Evolutionary conservation across 2,329 filamentous ascomycete species (phyloP).

Genomic region (Aspergillus fischeri): DNA sequence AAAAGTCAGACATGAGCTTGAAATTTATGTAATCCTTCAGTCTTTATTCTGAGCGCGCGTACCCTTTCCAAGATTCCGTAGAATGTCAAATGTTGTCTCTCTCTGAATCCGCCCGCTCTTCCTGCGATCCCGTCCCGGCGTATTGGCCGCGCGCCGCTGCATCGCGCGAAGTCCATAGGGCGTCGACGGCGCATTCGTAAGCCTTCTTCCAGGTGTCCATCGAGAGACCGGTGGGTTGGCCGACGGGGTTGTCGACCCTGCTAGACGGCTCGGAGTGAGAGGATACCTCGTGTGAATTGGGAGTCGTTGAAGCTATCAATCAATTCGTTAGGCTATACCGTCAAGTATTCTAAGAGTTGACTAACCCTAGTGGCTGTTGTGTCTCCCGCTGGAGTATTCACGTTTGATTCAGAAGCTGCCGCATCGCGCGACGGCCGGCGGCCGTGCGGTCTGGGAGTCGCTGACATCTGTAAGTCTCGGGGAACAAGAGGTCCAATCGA

Average conservation of each 20-base stretch:
- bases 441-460: slow-evolving; percentile 26
- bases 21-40: not conserved
- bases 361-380: slow-evolving; percentile 26
- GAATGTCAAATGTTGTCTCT: slow-evolving; percentile 53
- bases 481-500: not conserved
- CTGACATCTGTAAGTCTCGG: slow-evolving; percentile 20
- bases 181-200: slow-evolving; percentile 45
- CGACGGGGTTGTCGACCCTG: slow-evolving; percentile 27
- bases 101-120: slow-evolving; percentile 48
- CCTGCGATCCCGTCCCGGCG: slow-evolving; percentile 47
- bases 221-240: slow-evolving; percentile 30
- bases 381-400: slow-evolving; percentile 25
- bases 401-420: slow-evolving; percentile 10
- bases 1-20: slow-evolving; percentile 1
- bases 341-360: not conserved
- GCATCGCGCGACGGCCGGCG: slow-evolving; percentile 24
- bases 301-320: slow-evolving; percentile 31
- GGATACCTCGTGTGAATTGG: slow-evolving; percentile 29
- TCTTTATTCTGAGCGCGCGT: slow-evolving; percentile 9
- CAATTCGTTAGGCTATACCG: slow-evolving; percentile 1
- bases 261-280: slow-evolving; percentile 33
- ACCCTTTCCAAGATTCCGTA: slow-evolving; percentile 52
- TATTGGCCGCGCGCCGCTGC: slow-evolving; percentile 51
- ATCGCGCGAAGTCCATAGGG: slow-evolving; percentile 54
- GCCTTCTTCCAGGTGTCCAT: slow-evolving; percentile 31